Base-by-base conservation (phyloP, 2,329 filamentous ascomycete genomes). In the Talaromyces sp. region DNA sequence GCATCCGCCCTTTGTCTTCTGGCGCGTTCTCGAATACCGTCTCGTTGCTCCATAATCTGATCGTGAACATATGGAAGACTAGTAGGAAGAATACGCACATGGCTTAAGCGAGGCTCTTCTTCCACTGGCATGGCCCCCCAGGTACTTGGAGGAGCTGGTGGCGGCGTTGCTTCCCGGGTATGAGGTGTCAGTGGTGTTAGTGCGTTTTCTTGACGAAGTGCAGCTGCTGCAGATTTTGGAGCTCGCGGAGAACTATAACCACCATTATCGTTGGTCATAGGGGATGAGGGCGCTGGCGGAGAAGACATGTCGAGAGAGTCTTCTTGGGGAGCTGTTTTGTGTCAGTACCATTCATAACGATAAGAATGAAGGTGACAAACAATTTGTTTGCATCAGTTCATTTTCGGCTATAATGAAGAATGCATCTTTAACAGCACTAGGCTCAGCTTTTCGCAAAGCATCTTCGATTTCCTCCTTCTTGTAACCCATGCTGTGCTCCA, bases 391-490 rank as follows among this genome's bases (percentile, higher is more conserved):
- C 93, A 98, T 98, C 76, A 98, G 86, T 77, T 97, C 95, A 76
- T 98, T 98, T 79, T 99, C 95, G 62, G 94, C 88, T 31, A 99
- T 92, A 76, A 99, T 99, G 80, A 97, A 89, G 80, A 98, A 99
- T 1, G 95, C 95, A 79, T 99, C 95, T 80, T 99, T 99, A 83
- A 99, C 97, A 11, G 95, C 93, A 66, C 93, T 98, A 13, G 95
- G 95, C 76, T 99, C 95, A 62, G 95, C 89, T 64, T 92, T 93
- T 73, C 90, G 90, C 68, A 99, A 82, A 25, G 95, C 94, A 78
- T 98, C 95, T 75, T 97, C 91, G 62, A 99, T 94, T 81, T 99
- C 95, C 67, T 90, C 90, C 76, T 92, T 94, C 41, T 90, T 93
- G 75, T 99, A 99, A 67, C 95, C 95, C 93, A 99, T 98, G 0